These are phyloP conservation scores for Gossypium arboreum DNA, from an alignment of 345 rosid species.

Conservation along the genomic window DNA sequence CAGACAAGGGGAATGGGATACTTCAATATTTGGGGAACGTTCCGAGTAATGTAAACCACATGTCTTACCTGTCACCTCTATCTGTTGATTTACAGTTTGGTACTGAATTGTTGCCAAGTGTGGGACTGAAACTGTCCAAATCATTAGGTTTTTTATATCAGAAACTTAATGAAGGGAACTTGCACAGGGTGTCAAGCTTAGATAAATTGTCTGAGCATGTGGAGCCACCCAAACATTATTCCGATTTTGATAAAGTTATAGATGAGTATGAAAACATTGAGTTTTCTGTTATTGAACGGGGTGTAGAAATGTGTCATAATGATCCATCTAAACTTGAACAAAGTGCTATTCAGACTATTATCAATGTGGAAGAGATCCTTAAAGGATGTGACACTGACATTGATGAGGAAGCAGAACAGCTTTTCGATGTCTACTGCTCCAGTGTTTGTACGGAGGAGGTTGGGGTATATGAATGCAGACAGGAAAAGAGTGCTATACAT, in stretches of 20 bases:
- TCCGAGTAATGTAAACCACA: slow-evolving; percentile 35
- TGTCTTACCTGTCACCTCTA: slow-evolving; percentile 24
- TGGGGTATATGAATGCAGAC: slow-evolving; percentile 26
- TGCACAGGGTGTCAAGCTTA: slow-evolving; percentile 25
- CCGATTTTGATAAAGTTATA: slow-evolving; percentile 19
- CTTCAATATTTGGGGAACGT: slow-evolving; percentile 47
- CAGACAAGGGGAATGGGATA: slow-evolving; percentile 23
- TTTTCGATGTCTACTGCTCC: slow-evolving; percentile 16
- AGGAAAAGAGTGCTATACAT: slow-evolving; percentile 22
- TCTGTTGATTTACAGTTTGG: slow-evolving; percentile 39
- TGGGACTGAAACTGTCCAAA: slow-evolving; percentile 55
- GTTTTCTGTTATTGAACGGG: slow-evolving; percentile 38
- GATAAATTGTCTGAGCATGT: slow-evolving; percentile 18
- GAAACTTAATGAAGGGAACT: slow-evolving; percentile 51
- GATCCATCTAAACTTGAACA: slow-evolving; percentile 26
- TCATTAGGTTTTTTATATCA: slow-evolving; percentile 57
- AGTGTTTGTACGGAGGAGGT: slow-evolving; percentile 13
- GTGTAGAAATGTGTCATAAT: slow-evolving; percentile 43
- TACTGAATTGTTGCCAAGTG: slow-evolving; percentile 36
- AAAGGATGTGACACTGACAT: slow-evolving; percentile 34
- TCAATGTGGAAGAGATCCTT: slow-evolving; percentile 50
- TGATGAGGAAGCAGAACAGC: slow-evolving; percentile 22
- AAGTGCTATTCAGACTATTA: slow-evolving; percentile 22
- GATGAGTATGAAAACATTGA: slow-evolving; percentile 36
- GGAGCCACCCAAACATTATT: slow-evolving; percentile 28